Percentiles rank a stretch among this genome's conserved stretches.
Evolutionary conservation across 495 filamentous ascomycete genomes (phyloP).

Genomic region (Staphylotrichum tortipilum): DNA sequence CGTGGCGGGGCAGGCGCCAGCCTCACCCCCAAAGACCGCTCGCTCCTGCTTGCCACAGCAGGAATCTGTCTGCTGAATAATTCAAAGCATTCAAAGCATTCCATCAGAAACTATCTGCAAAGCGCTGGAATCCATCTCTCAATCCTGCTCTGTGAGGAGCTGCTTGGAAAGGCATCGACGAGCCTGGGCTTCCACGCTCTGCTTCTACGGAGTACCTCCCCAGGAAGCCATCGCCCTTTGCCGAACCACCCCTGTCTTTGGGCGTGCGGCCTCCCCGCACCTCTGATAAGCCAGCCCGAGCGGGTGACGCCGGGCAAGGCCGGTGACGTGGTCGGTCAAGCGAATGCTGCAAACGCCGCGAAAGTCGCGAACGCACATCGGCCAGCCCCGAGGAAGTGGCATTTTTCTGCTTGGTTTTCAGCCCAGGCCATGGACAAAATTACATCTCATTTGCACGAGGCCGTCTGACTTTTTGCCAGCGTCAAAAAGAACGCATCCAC

Average conservation of each 20-base stretch:
- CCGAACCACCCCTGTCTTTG: not conserved
- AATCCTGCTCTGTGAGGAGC: too few relatives aligned
- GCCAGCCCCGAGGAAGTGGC: too few relatives aligned
- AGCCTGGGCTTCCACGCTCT: too few relatives aligned
- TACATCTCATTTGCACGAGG: too few relatives aligned
- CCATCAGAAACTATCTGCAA: too few relatives aligned
- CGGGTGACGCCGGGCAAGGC: slow-evolving; percentile 8
- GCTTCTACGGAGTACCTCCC: too few relatives aligned
- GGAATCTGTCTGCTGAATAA: slow-evolving; percentile 10
- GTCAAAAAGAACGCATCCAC: too few relatives aligned
- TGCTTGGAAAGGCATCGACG: too few relatives aligned
- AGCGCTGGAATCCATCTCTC: too few relatives aligned
- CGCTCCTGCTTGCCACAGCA: slow-evolving; percentile 7
- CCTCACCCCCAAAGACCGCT: slow-evolving; percentile 4
- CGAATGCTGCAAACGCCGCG: not conserved
- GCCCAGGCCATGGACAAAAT: too few relatives aligned
- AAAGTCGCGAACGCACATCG: too few relatives aligned
- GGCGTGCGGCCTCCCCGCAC: slow-evolving; percentile 2
- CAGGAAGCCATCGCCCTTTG: not conserved
- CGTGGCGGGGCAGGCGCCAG: slow-evolving; percentile 22
- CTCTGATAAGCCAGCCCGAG: slow-evolving; percentile 4
- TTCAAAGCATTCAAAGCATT: not conserved
- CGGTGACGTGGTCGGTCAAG: slow-evolving; percentile 13
- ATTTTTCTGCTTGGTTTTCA: too few relatives aligned
- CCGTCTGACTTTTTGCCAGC: not conserved